Base-by-base conservation (phyloP, 2,329 filamentous ascomycete species). In the Pezicula carpinea region DNA sequence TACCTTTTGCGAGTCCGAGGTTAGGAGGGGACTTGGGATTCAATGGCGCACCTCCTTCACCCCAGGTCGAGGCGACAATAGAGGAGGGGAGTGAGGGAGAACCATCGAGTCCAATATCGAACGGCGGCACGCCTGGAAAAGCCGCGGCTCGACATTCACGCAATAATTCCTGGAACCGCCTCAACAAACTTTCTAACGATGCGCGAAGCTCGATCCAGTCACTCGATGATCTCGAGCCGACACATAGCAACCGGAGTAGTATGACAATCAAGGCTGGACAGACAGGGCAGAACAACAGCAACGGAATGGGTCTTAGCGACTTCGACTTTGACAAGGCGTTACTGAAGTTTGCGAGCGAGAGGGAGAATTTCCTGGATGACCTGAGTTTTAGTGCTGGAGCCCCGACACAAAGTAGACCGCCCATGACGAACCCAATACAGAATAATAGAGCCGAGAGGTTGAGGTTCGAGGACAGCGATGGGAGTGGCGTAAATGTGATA, bases 261-360 rank as follows among this genome's bases (percentile, higher is more conserved):
- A 75, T 80, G 44, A 85, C 81, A 4, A 84, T 85, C 47, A 73
- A 76, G 42, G 71, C 77, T 46, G 43, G 43, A 10, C 38, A 45
- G 18, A 26, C 11, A 8, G 31, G 29, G 22, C 39, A 29, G 17
- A 48, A 47, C 46, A 56, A 52, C 29, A 43, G 51, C 31, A 52
- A 50, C 18, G 56, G 54, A 19, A 38, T 53, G 36, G 53, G 53
- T 15, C 67, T 77, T 52, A 70, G 68, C 48, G 89, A 95, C 62
- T 89, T 88, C 61, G 93, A 97, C 66, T 99, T 99, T 61, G 93
- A 97, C 64, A 84, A 87, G 62, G 92, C 93, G 21, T 75, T 99
- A 56, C 73, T 90, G 60, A 97, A 96, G 69, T 99, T 99, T 66
- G 90, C 93, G 39, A 86, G 85, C n/a, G 92, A 97, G 71, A 79